Base-by-base conservation (phyloP, 495 filamentous ascomycete genomes). In the Aspergillus indologenus region DNA sequence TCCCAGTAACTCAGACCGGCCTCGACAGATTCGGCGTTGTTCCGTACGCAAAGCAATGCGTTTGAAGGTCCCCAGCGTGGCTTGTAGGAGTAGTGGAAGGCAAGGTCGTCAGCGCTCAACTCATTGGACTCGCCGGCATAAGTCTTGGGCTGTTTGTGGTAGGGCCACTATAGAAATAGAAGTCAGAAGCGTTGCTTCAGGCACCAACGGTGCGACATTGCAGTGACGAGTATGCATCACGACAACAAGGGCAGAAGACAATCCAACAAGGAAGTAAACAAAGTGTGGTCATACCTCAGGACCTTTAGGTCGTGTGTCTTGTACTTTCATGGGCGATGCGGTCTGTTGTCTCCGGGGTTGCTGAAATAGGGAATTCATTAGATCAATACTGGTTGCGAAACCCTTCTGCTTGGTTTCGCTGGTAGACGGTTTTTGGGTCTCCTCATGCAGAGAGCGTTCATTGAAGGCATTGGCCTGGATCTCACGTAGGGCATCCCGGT, bases 361-460 rank as follows among this genome's bases (percentile, higher is more conserved):
- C 63, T 86, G 83, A 70, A 92, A 96, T 49, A 96, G 68, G 47
- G 90, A 95, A 65, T 95, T 88, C 91, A 96, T 95, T 71, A 96
- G 67, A 74, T 96, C 91, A 68, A 96, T 92, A 64, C 85, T 90
- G 20, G 85, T 92, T 5, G 83, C 76, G 67, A 96, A 91, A 0
- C 81, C 82, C 51, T 81, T 81, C 52, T 80, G 77, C 49, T 81
- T 80, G 12, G 67, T 62, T 53, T 59, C 67, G 23, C 64, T 58
- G 22, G 44, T 20, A 6, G 64, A 58, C 52, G 65, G 65, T 42
- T 70, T 74, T 40, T 74, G 69, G 31, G 73, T 74, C 23, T 58
- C 64, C 29, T 76, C 71, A n/a, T 71, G 65, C 7, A 72, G 56
- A 46, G 61, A 61, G 42, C 71, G 65, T 50, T 79, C 74, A 44